Base-by-base conservation (phyloP, 176 grass and related monocot species). In the Oryza meyeriana region DNA sequence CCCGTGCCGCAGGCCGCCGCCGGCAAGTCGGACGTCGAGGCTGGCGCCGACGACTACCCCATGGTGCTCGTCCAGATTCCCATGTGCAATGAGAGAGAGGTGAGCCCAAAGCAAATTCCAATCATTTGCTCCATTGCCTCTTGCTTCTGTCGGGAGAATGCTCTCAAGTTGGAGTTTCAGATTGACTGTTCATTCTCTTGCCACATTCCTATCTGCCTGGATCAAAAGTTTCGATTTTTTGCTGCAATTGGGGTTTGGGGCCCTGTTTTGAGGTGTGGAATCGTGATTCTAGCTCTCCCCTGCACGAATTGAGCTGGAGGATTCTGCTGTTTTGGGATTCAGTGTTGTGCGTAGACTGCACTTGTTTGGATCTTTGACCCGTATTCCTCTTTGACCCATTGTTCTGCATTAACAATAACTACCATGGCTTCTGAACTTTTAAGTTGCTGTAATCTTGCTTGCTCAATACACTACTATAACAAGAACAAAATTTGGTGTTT, bases 81-180 rank as follows among this genome's bases (percentile, higher is more conserved):
- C n/a, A 97, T 97, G 91, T 92, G 94, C 87, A 97, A 97, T 67
- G 94, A 97, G 86, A 91, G 77, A 77, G 94, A 97, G 94, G 94
- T 97, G 62, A 90, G 61, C 70, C 33, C 45, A 81, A 48, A 62
- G 20, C 39, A 63, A 12, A 32, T 26, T 29, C 16, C 48, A 74
- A 66, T 35, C 58, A 18, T 63, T 31, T 63, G 2, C 61, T 4
- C 36, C 16, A 0, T 74, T 74, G 0, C 71, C 58, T 65, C 17
- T 4, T 58, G 36, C 18, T 87, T 50, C 65, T 66, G 36, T 71
- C 20, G 52, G 20, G 45, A 18, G 17, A 50, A 50, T 50, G 45
- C 20, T 22, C 62, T 76, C 17, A 27, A 44, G 3, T 16, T 72
- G 58, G 38, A 18, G 50, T 50, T 64, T 71, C 6, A 12, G 6